Percentiles rank a stretch among this genome's conserved stretches.
phyloP scores from a whole-genome alignment of 1,139 yeast genomes.

The Taphrina wiesneri region DNA sequence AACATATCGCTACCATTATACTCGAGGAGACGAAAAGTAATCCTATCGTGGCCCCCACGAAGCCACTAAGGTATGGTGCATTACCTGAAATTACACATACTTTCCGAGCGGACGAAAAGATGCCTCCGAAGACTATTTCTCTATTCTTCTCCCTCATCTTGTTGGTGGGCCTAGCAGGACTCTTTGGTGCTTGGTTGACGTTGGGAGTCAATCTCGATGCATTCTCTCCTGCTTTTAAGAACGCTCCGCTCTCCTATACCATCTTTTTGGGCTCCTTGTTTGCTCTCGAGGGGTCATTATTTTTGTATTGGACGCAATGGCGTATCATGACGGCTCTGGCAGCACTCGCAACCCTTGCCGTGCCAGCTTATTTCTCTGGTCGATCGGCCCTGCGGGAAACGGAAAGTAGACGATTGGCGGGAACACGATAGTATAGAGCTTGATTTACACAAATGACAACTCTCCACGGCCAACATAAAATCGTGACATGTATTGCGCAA shows the following conservation, averaged over 20 bases:
- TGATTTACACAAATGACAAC: not conserved
- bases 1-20: slow-evolving; percentile 10
- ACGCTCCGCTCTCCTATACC: slow-evolving; percentile 19
- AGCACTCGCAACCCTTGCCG: not conserved
- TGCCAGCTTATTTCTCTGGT: slow-evolving; percentile 20
- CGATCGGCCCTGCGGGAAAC: slow-evolving; percentile 18
- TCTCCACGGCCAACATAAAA: not conserved
- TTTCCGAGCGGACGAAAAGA: slow-evolving; percentile 13
- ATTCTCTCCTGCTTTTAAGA: slow-evolving; percentile 1
- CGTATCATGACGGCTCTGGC: slow-evolving; percentile 21
- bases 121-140: slow-evolving; percentile 19
- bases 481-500: not conserved
- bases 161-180: slow-evolving; percentile 10
- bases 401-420: slow-evolving; percentile 16
- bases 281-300: slow-evolving; percentile 18
- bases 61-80: slow-evolving; percentile 4
- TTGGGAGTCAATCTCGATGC: slow-evolving; percentile 18
- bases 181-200: not conserved
- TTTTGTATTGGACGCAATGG: slow-evolving; percentile 34
- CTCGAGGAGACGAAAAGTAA: not conserved
- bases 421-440: not conserved
- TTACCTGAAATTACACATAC: slow-evolving; percentile 31
- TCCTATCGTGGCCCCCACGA: slow-evolving; percentile 1
- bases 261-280: slow-evolving; percentile 19
- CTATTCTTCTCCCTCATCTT: slow-evolving; percentile 6